A percentile compares a stretch with the other conserved stretches of the same genome.
Conservation (phyloP, 1,284 basidiomycete genomes). For the Cutaneotrichosporon daszewskae region DNA sequence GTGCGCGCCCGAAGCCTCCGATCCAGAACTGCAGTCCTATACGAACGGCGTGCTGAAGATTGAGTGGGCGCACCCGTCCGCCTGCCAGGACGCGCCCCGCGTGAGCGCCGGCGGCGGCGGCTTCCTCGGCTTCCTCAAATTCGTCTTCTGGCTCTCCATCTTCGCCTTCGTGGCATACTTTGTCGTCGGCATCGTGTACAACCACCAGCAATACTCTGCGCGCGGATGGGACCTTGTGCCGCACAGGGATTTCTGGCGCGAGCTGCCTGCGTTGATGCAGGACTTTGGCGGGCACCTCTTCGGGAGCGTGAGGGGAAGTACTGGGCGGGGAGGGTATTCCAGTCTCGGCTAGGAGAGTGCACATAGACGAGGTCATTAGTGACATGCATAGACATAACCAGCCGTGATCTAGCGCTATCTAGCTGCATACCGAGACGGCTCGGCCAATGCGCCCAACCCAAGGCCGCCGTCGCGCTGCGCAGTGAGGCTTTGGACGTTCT, state of each 20-base stretch:
- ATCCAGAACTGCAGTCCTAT: slow-evolving; percentile 25
- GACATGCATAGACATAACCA: slow-evolving; percentile 3
- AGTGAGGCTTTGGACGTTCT: slow-evolving; percentile 54
- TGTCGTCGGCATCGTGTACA: slow-evolving; percentile 47
- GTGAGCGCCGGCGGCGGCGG: slow-evolving; percentile 16
- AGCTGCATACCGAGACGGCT: background rate
- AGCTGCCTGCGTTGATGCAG: slow-evolving; percentile 37
- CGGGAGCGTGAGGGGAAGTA: slow-evolving; percentile 28
- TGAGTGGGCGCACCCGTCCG: slow-evolving; percentile 39
- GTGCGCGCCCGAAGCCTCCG: slow-evolving; percentile 14
- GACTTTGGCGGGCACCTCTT: slow-evolving; percentile 42
- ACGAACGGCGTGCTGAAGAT: slow-evolving; percentile 30
- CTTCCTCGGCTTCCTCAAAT: slow-evolving; percentile 26
- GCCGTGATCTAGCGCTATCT: background rate
- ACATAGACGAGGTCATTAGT: slow-evolving; percentile 2
- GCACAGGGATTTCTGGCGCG: slow-evolving; percentile 49
- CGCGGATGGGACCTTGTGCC: slow-evolving; percentile 47
- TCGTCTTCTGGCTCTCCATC: slow-evolving; percentile 38
- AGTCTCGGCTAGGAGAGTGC: slow-evolving; percentile 10
- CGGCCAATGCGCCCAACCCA: background rate
- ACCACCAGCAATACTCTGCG: slow-evolving; percentile 48
- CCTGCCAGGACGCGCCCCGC: slow-evolving; percentile 27
- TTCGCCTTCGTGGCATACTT: slow-evolving; percentile 34
- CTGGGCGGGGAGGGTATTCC: slow-evolving; percentile 36
- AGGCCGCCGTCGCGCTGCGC: slow-evolving; percentile 8